phyloP scores from a whole-genome alignment of 306 rosid species.

The Sicyos baderoa region DNA sequence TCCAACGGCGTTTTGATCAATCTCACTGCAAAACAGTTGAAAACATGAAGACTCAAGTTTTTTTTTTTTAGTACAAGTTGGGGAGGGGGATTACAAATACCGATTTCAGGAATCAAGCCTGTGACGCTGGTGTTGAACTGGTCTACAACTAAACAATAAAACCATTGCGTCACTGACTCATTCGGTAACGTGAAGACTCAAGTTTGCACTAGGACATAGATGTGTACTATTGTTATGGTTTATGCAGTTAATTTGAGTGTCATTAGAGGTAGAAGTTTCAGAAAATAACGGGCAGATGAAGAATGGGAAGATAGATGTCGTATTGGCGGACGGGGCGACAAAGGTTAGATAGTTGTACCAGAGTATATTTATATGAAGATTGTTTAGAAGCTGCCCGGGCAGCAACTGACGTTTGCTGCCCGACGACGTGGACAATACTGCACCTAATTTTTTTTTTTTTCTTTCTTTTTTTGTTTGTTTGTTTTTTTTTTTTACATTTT shows the following conservation, averaged over 20 bases:
- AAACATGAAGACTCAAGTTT: background rate
- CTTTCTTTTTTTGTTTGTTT: too few relatives aligned
- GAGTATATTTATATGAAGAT: background rate
- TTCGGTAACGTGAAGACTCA: background rate
- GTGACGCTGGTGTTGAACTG: too few relatives aligned
- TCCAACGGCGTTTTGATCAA: conserved; percentile 49
- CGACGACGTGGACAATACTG: too few relatives aligned
- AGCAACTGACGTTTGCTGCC: too few relatives aligned
- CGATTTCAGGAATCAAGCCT: too few relatives aligned
- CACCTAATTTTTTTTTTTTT: too few relatives aligned
- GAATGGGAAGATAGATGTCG: background rate
- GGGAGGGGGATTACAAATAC: too few relatives aligned
- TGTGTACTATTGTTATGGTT: background rate
- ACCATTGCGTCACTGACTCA: too few relatives aligned
- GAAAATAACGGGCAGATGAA: background rate
- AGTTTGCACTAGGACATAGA: background rate
- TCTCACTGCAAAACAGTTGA: conserved; percentile 35
- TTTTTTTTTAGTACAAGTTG: too few relatives aligned
- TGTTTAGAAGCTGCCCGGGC: too few relatives aligned
- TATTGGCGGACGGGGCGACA: background rate
- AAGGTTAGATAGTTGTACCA: background rate
- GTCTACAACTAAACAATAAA: too few relatives aligned
- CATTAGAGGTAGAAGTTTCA: background rate
- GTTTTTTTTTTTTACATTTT: too few relatives aligned
- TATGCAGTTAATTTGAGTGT: background rate